Evolutionary conservation across 2,329 filamentous ascomycete genomes (phyloP), one percentile per base, ranked within the genome.

Genomic region (Phaeosphaeria sp.): DNA sequence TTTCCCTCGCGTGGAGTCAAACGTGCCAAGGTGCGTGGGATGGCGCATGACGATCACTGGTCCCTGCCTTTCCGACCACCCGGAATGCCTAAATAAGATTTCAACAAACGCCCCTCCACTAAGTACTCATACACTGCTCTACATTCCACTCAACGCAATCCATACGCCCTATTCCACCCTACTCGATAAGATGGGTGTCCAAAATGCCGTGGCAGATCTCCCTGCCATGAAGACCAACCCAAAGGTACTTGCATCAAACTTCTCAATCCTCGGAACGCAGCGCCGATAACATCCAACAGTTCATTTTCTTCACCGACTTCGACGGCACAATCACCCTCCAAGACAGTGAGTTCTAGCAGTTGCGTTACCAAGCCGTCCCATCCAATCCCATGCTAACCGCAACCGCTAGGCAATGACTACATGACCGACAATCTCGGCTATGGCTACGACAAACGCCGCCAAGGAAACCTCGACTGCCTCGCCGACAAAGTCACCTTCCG

Each of bases 291-390:
- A 22, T 13, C 43, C 20, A 7, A 17, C 30, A 92, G 80, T 91
- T 92, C 82, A 93, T 99, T 83, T 97, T 99, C 86, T 98, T 98
- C 83, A 97, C 93, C 68, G 95, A 99, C 81, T 98, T 98, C 76
- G 95, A 99, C 79, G 95, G 95, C 72, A 98, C 93, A 53, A 94
- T 97, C 76, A 97, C 94, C 49, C 84, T 88, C 56, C 82, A 87
- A 72, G 87, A 90, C 77, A 88, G 86, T 85, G 72, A 74, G 83
- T 81, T 49, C 55, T 57, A 55, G 51, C 22, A 57, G 55, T 60
- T 59, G 57, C 61, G 59, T 56, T 48, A 48, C 59, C 61, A 55
- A 5, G 36, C 53, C 52, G 18, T 17, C 13, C 17, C 20, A 2
- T 40, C 20, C 42, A n/a, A 6, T 43, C 27, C 25, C 36, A 49